Percentiles rank a stretch among this genome's conserved stretches.
These are phyloP conservation scores for Colletotrichum zoysiae DNA, from an alignment of 2,329 filamentous ascomycete species.

Conservation along the genomic window DNA sequence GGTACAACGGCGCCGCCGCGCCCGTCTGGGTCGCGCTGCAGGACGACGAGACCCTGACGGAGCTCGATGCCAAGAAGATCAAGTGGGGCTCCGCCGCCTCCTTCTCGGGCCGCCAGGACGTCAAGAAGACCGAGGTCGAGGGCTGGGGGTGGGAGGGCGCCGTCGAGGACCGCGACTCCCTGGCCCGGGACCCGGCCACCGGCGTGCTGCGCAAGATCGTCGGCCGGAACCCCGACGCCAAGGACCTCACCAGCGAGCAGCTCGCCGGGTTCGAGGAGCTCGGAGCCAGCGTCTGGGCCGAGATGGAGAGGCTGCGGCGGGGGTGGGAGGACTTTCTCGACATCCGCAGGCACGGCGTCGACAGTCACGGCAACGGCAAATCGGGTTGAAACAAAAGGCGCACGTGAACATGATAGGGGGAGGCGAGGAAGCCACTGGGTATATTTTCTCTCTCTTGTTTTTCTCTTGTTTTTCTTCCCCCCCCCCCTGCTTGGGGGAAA, in stretches of 20 bases:
- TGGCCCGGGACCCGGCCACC: slow-evolving; percentile 58
- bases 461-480: too few species aligned
- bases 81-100: slow-evolving; percentile 90
- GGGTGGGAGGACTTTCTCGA: slow-evolving; percentile 70
- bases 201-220: slow-evolving; percentile 64
- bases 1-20: slow-evolving; percentile 81
- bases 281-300: slow-evolving; percentile 73
- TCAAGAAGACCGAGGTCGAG: slow-evolving; percentile 84
- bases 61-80: slow-evolving; percentile 62
- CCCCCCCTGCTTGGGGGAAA: neutral
- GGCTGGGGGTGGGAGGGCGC: slow-evolving; percentile 84
- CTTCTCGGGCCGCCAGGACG: slow-evolving; percentile 66
- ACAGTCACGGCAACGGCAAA: slow-evolving; percentile 15
- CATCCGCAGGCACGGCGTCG: slow-evolving; percentile 14
- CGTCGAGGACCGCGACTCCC: slow-evolving; percentile 61
- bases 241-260: slow-evolving; percentile 71
- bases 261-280: slow-evolving; percentile 71
- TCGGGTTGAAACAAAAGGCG: neutral
- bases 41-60: slow-evolving; percentile 71
- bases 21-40: slow-evolving; percentile 84
- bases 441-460: too few species aligned
- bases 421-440: too few species aligned
- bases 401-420: neutral
- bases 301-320: slow-evolving; percentile 78
- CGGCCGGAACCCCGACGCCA: slow-evolving; percentile 70